phyloP scores from a whole-genome alignment of 768 basidiomycete species.

The Cystofilobasidium bisporidii region DNA sequence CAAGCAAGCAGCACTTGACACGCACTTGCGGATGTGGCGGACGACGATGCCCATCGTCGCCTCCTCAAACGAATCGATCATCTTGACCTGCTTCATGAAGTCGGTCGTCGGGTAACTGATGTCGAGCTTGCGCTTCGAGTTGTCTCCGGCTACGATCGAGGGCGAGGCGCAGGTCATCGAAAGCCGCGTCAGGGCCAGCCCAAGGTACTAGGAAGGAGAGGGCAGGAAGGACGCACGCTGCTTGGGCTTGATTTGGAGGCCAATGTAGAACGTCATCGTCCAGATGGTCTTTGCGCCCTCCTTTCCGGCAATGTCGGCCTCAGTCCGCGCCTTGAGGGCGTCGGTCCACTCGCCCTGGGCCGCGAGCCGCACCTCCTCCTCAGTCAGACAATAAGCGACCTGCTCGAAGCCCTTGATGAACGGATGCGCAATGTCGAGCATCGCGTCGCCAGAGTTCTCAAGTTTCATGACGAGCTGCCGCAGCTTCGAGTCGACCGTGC shows the following conservation, averaged over 20 bases:
- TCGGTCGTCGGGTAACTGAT: slow-evolving; percentile 95
- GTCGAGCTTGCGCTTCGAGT: slow-evolving; percentile 75
- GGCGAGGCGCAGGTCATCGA: neutral
- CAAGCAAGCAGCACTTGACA: too few species aligned
- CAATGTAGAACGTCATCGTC: slow-evolving; percentile 97
- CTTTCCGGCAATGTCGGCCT: slow-evolving; percentile 60
- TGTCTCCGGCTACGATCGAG: slow-evolving; percentile 52
- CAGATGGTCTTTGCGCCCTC: slow-evolving; percentile 63
- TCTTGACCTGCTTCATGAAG: slow-evolving; percentile 84
- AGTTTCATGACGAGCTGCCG: slow-evolving; percentile 96
- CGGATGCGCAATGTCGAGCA: slow-evolving; percentile 76
- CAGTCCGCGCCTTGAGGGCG: slow-evolving; percentile 59
- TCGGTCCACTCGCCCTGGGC: slow-evolving; percentile 79
- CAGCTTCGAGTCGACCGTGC: slow-evolving; percentile 95
- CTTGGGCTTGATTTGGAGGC: slow-evolving; percentile 81
- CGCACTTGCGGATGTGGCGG: slow-evolving; percentile 81
- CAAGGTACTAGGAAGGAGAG: neutral
- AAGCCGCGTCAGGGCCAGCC: neutral
- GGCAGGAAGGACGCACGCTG: slow-evolving; percentile 52
- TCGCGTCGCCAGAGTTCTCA: slow-evolving; percentile 76
- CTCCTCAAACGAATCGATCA: slow-evolving; percentile 92
- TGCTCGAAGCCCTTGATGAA: slow-evolving; percentile 90
- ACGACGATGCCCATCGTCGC: slow-evolving; percentile 87
- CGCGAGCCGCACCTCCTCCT: slow-evolving; percentile 78
- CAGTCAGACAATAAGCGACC: slow-evolving; percentile 67